Conservation (phyloP, 2,329 filamentous ascomycete genomes). For the Cladophialophora bantiana region DNA sequence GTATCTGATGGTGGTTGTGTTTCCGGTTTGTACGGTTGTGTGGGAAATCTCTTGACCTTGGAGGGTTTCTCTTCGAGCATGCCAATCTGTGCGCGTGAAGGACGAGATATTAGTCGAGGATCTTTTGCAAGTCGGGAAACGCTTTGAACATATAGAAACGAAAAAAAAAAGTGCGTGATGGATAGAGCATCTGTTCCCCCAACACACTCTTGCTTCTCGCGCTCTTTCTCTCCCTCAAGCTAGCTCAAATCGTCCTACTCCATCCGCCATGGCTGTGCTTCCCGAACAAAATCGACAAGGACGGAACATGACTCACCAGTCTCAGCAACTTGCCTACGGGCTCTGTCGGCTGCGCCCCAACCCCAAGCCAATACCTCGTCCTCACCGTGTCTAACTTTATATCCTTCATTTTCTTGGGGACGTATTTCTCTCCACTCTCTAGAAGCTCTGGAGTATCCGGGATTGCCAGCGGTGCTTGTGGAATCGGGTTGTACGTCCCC, state of each 20-base stretch:
- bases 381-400: slow-evolving; percentile 82
- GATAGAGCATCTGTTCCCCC: neutral
- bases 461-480: slow-evolving; percentile 55
- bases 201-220: neutral
- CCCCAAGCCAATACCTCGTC: slow-evolving; percentile 94
- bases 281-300: neutral
- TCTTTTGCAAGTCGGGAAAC: neutral
- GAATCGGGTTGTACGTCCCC: slow-evolving; percentile 68
- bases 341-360: slow-evolving; percentile 92
- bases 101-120: neutral
- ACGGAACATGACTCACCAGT: slow-evolving; percentile 67
- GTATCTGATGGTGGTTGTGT: neutral
- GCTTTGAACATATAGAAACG: neutral
- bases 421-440: slow-evolving; percentile 51
- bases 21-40: slow-evolving; percentile 14
- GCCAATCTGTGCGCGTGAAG: slow-evolving; percentile 30
- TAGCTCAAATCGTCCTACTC: neutral
- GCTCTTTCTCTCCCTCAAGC: neutral
- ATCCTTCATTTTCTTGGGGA: slow-evolving; percentile 83
- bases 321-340: slow-evolving; percentile 84
- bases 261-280: neutral
- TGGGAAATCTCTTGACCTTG: slow-evolving; percentile 23
- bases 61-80: slow-evolving; percentile 37
- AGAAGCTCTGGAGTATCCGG: slow-evolving; percentile 33
- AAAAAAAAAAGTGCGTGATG: neutral